Evolutionary conservation across 1,284 basidiomycete species (phyloP).

Genomic region (Coriolopsis trogii): DNA sequence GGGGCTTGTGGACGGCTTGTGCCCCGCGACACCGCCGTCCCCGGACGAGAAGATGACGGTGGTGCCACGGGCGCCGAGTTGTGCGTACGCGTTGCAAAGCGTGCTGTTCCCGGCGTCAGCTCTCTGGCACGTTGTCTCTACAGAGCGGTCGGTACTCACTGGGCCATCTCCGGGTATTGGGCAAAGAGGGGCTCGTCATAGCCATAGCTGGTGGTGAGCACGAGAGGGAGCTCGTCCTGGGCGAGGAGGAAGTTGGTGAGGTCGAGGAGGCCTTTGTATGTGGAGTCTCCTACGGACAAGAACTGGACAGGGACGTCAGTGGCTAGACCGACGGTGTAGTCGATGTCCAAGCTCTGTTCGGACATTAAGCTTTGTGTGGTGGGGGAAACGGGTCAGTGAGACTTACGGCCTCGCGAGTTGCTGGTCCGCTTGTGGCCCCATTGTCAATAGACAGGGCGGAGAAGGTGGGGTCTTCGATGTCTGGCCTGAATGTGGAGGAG

Average conservation of each 20-base stretch:
- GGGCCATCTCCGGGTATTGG: constrained; percentile 47
- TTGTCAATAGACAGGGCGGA: constrained; percentile 16
- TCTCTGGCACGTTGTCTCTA: too few relatives aligned
- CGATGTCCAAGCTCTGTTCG: constrained; percentile 62
- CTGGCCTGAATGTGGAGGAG: constrained; percentile 42
- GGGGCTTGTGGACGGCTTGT: constrained; percentile 32
- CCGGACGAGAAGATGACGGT: constrained; percentile 66
- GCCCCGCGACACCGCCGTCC: constrained; percentile 56
- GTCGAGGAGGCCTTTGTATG: constrained; percentile 26
- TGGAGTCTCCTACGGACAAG: constrained; percentile 14
- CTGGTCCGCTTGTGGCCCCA: constrained; percentile 36
- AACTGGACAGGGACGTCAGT: constrained; percentile 38
- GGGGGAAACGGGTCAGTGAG: constrained; percentile 34
- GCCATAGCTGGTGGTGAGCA: constrained; percentile 46
- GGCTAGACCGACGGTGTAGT: constrained; percentile 64
- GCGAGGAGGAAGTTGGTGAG: constrained; percentile 32
- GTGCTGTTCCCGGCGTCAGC: too few relatives aligned
- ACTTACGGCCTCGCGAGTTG: constrained; percentile 20
- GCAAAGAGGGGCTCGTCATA: constrained; percentile 45
- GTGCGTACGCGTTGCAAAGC: constrained; percentile 23
- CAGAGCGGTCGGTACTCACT: constrained; percentile 49
- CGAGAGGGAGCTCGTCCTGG: constrained; percentile 31
- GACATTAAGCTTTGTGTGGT: constrained; percentile 39
- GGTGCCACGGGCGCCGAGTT: constrained; percentile 58
- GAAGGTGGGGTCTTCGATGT: constrained; percentile 39